Evolutionary conservation across 345 rosid genomes (phyloP).

Genomic region (Hibiscus tridactylites): DNA sequence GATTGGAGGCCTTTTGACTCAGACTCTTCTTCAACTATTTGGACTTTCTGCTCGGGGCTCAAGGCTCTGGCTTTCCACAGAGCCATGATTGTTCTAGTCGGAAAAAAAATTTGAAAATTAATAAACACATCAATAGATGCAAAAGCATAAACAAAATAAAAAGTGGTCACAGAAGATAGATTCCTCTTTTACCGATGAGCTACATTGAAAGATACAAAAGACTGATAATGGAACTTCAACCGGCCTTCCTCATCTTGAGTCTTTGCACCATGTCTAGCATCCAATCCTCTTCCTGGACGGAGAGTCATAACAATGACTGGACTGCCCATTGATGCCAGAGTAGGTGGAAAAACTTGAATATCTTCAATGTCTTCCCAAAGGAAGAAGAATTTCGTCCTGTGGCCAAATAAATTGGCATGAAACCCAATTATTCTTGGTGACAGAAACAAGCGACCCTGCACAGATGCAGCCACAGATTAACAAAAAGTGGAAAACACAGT

Average conservation of each 20-base stretch:
- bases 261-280: conserved; percentile 89
- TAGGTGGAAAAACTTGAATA: conserved; percentile 67
- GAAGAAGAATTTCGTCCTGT: conserved; percentile 84
- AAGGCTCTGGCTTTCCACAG: conserved; percentile 88
- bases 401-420: conserved; percentile 85
- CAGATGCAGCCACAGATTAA: conserved; percentile 13
- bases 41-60: conserved; percentile 93
- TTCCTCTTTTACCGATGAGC: conserved; percentile 63
- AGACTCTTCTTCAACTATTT: conserved; percentile 83
- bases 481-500: not conserved
- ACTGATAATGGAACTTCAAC: conserved; percentile 88
- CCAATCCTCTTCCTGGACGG: conserved; percentile 68
- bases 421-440: conserved; percentile 93
- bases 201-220: conserved; percentile 83
- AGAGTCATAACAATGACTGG: conserved; percentile 77
- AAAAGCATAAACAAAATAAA: not conserved
- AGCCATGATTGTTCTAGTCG: conserved; percentile 88
- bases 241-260: conserved; percentile 85
- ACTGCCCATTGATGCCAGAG: conserved; percentile 92
- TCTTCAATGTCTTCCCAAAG: conserved; percentile 97
- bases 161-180: not conserved
- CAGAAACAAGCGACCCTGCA: conserved; percentile 87
- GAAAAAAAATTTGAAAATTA: not conserved
- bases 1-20: conserved; percentile 56
- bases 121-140: not conserved